phyloP scores from a whole-genome alignment of 306 rosid species.

The Pachyrhizus erosus region DNA sequence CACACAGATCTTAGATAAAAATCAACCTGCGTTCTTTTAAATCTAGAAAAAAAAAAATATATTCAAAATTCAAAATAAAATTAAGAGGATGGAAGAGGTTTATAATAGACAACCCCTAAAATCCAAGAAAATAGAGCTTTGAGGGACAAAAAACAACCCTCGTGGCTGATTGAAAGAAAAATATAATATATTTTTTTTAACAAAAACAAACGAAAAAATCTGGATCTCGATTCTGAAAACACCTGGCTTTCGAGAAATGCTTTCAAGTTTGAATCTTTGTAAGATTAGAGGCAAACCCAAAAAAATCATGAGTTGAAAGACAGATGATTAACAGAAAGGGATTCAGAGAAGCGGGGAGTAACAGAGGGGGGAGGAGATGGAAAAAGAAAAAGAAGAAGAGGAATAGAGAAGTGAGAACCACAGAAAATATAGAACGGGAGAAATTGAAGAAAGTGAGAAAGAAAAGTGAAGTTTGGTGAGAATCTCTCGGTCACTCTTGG shows the following conservation, averaged over 20 bases:
- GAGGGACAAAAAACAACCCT: constrained; percentile 89
- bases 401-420: not conserved
- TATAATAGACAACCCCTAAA: constrained; percentile 82
- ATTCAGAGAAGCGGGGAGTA: constrained; percentile 92
- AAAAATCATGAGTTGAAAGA: constrained; percentile 74
- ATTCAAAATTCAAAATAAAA: no score
- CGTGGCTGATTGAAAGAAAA: constrained; percentile 46
- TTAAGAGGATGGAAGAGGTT: constrained; percentile 59
- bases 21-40: constrained; percentile 42
- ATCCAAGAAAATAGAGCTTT: constrained; percentile 39
- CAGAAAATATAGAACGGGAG: not conserved
- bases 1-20: constrained; percentile 46
- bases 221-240: constrained; percentile 99
- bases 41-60: constrained; percentile 10
- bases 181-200: not conserved
- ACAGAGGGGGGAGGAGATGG: constrained; percentile 66
- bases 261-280: constrained; percentile 63
- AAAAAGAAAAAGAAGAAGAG: constrained; percentile 26
- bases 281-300: constrained; percentile 71
- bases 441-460: not conserved
- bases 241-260: constrained; percentile 76
- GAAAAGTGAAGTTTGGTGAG: not conserved
- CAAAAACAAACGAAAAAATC: constrained; percentile 31
- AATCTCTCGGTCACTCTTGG: constrained; percentile 70
- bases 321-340: constrained; percentile 99